These are phyloP conservation scores for Litsea cubeba DNA, from an alignment of 164 flowering plant genomes.

Conservation along the genomic window DNA sequence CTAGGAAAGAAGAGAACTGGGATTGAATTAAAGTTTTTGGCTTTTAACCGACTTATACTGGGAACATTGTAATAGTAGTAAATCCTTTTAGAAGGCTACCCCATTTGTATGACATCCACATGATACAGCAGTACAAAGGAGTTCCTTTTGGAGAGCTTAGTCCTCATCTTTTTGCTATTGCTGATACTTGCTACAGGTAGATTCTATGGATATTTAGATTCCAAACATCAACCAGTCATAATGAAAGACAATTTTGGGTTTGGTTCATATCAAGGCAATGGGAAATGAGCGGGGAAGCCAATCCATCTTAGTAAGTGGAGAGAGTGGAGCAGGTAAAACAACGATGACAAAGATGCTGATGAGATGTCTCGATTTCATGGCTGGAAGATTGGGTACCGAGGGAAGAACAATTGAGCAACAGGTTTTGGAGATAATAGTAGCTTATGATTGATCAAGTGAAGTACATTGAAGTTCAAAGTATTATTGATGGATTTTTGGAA, in stretches of 20 bases:
- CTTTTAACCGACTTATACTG: conserved; percentile 72
- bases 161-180: conserved; percentile 83
- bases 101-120: conserved; percentile 69
- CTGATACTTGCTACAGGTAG: conserved; percentile 76
- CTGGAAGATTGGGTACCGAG: conserved; percentile 70
- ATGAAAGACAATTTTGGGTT: neutral
- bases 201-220: neutral
- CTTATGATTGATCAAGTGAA: neutral
- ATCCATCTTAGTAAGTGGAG: conserved; percentile 81
- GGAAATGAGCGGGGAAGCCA: conserved; percentile 63
- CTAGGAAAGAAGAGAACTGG: neutral
- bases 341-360: conserved; percentile 88
- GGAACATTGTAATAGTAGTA: conserved; percentile 79
- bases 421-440: conserved; percentile 59
- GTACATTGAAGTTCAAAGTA: neutral
- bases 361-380: conserved; percentile 92
- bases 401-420: conserved; percentile 90
- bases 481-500: conserved; percentile 22
- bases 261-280: conserved; percentile 49
- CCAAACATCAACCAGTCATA: neutral
- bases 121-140: conserved; percentile 90
- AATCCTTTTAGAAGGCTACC: conserved; percentile 81
- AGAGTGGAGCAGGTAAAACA: conserved; percentile 92
- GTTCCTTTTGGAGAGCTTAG: conserved; percentile 82
- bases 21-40: conserved; percentile 11